Base-by-base conservation (phyloP, 768 basidiomycete genomes). In the Dioszegia aurantiaca region DNA sequence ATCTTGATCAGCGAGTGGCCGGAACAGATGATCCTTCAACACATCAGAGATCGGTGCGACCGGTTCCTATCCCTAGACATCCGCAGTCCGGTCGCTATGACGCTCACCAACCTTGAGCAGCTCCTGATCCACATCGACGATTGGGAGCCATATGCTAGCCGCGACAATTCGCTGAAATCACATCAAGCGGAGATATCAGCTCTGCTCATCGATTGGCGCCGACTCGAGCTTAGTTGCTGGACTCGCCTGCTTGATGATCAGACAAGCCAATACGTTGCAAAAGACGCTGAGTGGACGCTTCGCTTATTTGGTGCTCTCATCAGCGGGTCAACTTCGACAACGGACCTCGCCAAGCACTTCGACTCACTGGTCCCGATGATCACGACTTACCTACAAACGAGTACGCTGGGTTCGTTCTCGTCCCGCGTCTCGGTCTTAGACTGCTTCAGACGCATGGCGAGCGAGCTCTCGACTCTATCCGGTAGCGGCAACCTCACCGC, bases 141-240 rank as follows among this genome's bases (percentile, higher is more conserved):
- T 69, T 99, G 95, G 95, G 91, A 99, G 73, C 85, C 85, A 65
- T 98, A 88, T 70, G 87, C 94, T n/a, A 92, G 90, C 77, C 81
- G 85, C n/a, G 86, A 87, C 41, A 97, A 91, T 69, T 86, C 86
- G 40, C 81, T 99, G 63, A 84, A 82, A 68, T 53, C 72, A 0
- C 80, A 88, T 67, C 90, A 85, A 59, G 82, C 84, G 24, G 80
- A 80, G 3, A 74, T 95, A 23, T 87, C 83, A 11, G 77, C 76
- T 24, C 80, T 92, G 45, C 87, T 98, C 44, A 85, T 99, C 46
- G 83, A 84, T 10, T 98, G 95, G 95, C 82, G 95, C 54, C 83
- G 90, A 28, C 78, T 93, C 55, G 95, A 99, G 70, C 78, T 99
- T 11, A 81, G 87, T 4, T 89, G 86, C 54, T 99, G 95, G 95